Conservation (phyloP, 805 yeast genomes). For the Starmerella apis region DNA sequence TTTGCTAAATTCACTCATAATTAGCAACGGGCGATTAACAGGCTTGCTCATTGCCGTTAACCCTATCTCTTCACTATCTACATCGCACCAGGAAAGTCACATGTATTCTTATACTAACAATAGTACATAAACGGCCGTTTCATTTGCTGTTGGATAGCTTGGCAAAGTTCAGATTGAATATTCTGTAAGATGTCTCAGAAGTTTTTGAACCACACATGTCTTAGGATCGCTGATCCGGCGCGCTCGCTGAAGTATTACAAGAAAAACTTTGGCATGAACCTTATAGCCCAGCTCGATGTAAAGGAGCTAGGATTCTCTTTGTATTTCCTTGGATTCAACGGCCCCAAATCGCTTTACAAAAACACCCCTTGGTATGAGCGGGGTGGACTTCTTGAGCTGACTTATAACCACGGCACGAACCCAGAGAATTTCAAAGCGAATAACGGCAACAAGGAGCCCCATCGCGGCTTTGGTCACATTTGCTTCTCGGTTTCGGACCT, state of each 20-base stretch:
- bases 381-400: slow-evolving; percentile 70
- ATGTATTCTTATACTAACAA: background rate
- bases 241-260: slow-evolving; percentile 62
- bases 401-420: slow-evolving; percentile 62
- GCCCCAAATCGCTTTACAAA: slow-evolving; percentile 33
- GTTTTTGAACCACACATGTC: slow-evolving; percentile 35
- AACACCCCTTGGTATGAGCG: slow-evolving; percentile 34
- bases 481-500: slow-evolving; percentile 81
- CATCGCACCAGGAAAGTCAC: too few species aligned
- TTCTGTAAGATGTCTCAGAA: slow-evolving; percentile 7
- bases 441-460: slow-evolving; percentile 77
- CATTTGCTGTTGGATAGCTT: background rate
- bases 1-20: too few species aligned
- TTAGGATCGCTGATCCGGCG: slow-evolving; percentile 75
- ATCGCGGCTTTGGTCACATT: slow-evolving; percentile 89
- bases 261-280: slow-evolving; percentile 61
- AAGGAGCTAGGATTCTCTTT: slow-evolving; percentile 51
- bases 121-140: background rate
- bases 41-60: too few species aligned
- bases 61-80: too few species aligned
- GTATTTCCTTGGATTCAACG: slow-evolving; percentile 55
- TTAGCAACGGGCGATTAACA: too few species aligned
- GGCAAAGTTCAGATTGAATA: background rate
- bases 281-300: slow-evolving; percentile 43
- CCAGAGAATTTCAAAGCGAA: slow-evolving; percentile 48